Base-by-base conservation (phyloP, 306 rosid genomes). In the Dicorynia guianensis region DNA sequence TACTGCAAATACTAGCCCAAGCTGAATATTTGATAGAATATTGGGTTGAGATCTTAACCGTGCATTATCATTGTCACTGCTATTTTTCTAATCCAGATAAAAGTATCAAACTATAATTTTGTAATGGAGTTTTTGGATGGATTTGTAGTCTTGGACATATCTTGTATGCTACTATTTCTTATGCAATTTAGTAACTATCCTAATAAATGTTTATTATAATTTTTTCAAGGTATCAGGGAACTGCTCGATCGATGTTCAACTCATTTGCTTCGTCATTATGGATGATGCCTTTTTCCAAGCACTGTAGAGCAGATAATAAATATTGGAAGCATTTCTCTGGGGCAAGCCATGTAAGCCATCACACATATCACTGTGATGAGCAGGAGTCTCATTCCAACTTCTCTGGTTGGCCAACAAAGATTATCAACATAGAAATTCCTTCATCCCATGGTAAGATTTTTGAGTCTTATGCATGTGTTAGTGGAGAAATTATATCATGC, bases 251-350 rank as follows among this genome's bases (percentile, higher is more conserved):
- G 89, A 86, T 95, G 97, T 79, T 88, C 85, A 95, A 89, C 89
- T 92, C 99, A 71, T 95, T 95, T 87, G 90, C 80, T 81, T 95
- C 99, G 61, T 79, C 99, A 34, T 55, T 90, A 77, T 95, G 99
- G 99, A 92, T 95, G 99, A 46, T 90, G 97, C 99, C 99, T 42
- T 86, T 92, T 89, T 95, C 99, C 58, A 85, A 89, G 92, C 68
- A 92, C 81, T 95, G 99, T 69, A 92, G 88, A 81, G 83, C 82
- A 65, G 90, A 92, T 63, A 77, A 82, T 78, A 79, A 73, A 71
- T 92, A 90, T 76, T 82, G 74, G 63, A 92, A 82, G 76, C 97
- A 95, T 79, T 86, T 92, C 71, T 86, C 90, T 58, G 87, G 82
- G 77, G 79, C 36, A 55, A 72, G 52, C 57, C 82, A 55, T 59